Percentiles rank a stretch among this genome's conserved stretches.
These are phyloP conservation scores for Penstemon eatonii DNA, from an alignment of 257 asterid species.

Conservation along the genomic window DNA sequence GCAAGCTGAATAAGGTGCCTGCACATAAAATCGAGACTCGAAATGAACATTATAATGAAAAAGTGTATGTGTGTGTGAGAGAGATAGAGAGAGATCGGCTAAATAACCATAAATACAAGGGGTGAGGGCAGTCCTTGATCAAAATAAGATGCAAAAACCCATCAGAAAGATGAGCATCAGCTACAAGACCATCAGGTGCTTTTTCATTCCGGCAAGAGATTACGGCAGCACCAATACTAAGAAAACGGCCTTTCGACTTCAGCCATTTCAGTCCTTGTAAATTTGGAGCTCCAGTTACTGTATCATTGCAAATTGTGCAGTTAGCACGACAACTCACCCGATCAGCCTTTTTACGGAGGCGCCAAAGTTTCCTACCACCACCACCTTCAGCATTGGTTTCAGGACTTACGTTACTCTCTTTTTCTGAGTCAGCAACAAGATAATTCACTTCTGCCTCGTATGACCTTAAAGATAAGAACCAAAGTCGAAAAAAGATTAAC, in stretches of 20 bases:
- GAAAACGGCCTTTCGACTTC: slow-evolving; percentile 69
- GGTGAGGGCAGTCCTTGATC: slow-evolving; percentile 86
- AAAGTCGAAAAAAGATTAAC: neutral
- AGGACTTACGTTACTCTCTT: slow-evolving; percentile 29
- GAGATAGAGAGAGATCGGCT: slow-evolving; percentile 14
- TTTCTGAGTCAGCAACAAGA: slow-evolving; percentile 64
- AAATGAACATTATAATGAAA: neutral
- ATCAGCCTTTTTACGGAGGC: slow-evolving; percentile 46
- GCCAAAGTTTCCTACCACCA: slow-evolving; percentile 35
- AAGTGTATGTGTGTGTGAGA: neutral
- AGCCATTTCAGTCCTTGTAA: slow-evolving; percentile 62
- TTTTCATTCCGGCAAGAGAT: slow-evolving; percentile 93
- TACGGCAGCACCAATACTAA: slow-evolving; percentile 90
- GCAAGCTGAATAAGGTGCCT: slow-evolving; percentile 97
- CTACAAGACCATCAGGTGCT: slow-evolving; percentile 95
- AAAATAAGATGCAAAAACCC: slow-evolving; percentile 85
- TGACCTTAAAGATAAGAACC: slow-evolving; percentile 46
- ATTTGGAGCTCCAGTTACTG: slow-evolving; percentile 37
- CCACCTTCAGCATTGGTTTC: slow-evolving; percentile 41
- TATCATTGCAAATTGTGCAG: slow-evolving; percentile 68
- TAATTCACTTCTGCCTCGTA: slow-evolving; percentile 92
- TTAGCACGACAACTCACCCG: slow-evolving; percentile 64
- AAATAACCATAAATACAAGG: slow-evolving; percentile 67
- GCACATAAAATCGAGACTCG: slow-evolving; percentile 25
- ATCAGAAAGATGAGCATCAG: slow-evolving; percentile 97